A percentile compares a stretch with the other conserved stretches of the same genome.
These are phyloP conservation scores for Blastocystis hominis DNA, from an alignment of 352 stramenopile genomes.

Conservation along the genomic window DNA sequence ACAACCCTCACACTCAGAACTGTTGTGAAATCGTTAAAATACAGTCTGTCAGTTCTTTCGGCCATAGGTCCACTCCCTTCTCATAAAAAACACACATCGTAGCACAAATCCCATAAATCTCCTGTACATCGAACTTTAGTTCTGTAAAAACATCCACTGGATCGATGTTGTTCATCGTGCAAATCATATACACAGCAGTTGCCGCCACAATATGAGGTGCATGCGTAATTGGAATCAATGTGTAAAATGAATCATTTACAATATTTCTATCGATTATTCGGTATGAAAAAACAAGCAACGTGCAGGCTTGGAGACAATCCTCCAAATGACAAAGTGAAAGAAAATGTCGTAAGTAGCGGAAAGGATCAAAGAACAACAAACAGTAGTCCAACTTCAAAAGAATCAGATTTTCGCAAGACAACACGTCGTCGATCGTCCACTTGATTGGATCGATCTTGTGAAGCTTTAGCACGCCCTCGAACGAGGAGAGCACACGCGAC, in stretches of 20 bases:
- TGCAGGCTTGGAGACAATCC: background rate
- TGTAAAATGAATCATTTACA: slow-evolving; percentile 44
- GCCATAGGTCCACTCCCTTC: slow-evolving; percentile 4
- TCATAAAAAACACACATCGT: slow-evolving; percentile 17
- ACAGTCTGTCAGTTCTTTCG: background rate
- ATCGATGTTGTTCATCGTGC: slow-evolving; percentile 34
- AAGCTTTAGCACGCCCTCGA: background rate
- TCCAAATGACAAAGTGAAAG: slow-evolving; percentile 3
- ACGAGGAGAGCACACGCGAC: background rate
- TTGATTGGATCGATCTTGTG: slow-evolving; percentile 28
- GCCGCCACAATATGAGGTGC: background rate
- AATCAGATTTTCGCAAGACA: slow-evolving; percentile 24
- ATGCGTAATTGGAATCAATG: slow-evolving; percentile 22
- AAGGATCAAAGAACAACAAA: slow-evolving; percentile 19
- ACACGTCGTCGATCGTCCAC: slow-evolving; percentile 14
- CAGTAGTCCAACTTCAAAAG: background rate
- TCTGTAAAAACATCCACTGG: background rate
- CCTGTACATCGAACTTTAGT: background rate
- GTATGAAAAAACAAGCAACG: background rate
- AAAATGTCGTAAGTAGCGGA: background rate
- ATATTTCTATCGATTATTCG: background rate
- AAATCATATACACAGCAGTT: slow-evolving; percentile 46
- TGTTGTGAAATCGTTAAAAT: background rate
- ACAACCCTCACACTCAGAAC: background rate
- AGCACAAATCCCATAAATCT: background rate